These are phyloP conservation scores for Cryptosporidium xiaoi DNA, from an alignment of 169 alveolate genomes.

Conservation along the genomic window DNA sequence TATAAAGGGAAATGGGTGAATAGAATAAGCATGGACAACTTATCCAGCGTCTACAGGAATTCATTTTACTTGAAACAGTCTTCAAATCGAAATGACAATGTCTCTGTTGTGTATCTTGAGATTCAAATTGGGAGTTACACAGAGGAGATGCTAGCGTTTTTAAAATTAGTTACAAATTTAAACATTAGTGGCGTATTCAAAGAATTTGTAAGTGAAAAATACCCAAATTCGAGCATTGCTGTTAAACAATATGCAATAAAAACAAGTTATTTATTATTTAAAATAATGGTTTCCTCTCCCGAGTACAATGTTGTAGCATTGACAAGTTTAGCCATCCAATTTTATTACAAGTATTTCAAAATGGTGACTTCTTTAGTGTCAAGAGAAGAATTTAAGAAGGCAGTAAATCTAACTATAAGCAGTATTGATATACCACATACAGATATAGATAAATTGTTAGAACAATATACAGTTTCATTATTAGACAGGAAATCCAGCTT, in stretches of 20 bases:
- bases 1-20: constrained; percentile 36
- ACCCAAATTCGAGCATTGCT: constrained; percentile 10
- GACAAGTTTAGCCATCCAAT: constrained; percentile 22
- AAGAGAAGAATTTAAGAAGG: constrained; percentile 23
- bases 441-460: constrained; percentile 2
- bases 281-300: constrained; percentile 9
- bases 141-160: constrained; percentile 35
- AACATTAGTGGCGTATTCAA: constrained; percentile 8
- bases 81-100: constrained; percentile 28
- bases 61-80: constrained; percentile 19
- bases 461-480: constrained; percentile 21
- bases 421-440: constrained; percentile 31
- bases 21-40: constrained; percentile 30
- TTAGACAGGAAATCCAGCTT: constrained; percentile 25
- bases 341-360: constrained; percentile 37
- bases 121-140: constrained; percentile 38
- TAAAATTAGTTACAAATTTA: constrained; percentile 36
- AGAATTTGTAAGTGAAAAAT: constrained; percentile 9
- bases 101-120: constrained; percentile 23
- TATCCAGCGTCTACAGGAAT: background rate
- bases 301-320: constrained; percentile 20
- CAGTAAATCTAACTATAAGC: constrained; percentile 2
- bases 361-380: constrained; percentile 25
- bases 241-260: constrained; percentile 6
- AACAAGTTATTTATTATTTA: constrained; percentile 17